Evolutionary conservation across 345 rosid species (phyloP), one percentile per base, ranked within the genome.

Genomic region (Melastoma malabathricum): DNA sequence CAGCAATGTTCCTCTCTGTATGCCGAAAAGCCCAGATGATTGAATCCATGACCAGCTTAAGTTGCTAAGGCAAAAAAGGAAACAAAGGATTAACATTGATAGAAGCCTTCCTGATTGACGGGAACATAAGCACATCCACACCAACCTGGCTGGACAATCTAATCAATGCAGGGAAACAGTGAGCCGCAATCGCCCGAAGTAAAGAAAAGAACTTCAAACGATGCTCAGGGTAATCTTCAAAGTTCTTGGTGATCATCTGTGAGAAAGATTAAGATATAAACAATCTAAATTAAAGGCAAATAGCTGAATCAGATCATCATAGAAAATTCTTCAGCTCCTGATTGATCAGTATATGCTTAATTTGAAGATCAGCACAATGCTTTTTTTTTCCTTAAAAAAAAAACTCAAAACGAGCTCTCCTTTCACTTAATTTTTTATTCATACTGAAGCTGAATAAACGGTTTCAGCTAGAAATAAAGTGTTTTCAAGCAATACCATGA

Each of bases 11-110:
- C 71, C 99, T 75, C 64, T 93, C 99, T 6, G 97, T 93, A 77
- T 93, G 99, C 70, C 99, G 88, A 68, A 93, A 93, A 59, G 99
- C 99, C 99, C 97, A 88, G 60, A 93, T 93, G 51, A 93, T 93
- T 43, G 97, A 85, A 68, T 93, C 99, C 96, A 88, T 88, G 31
- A 93, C 97, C 52, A 93, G 85, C 82, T 85, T 93, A 38, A 93
- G 65, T 85, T 93, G 99, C 97, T 84, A n/a, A n/a, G n/a, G n/a
- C n/a, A n/a, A n/a, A 51, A 54, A 47, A 54, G 55, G 15, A 54
- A 47, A 46, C 0, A 47, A 54, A 47, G 19, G 48, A 10, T 48
- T 14, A 56, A n/a, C n/a, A 27, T 15, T 15, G 15, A 52, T 4
- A 59, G 15, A 55, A 41, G 14, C 4, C n/a, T n/a, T n/a, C n/a